Percentiles rank a stretch among this genome's conserved stretches.
These are phyloP conservation scores for Penicillium maclennaniae DNA, from an alignment of 495 filamentous ascomycete genomes.

Conservation along the genomic window DNA sequence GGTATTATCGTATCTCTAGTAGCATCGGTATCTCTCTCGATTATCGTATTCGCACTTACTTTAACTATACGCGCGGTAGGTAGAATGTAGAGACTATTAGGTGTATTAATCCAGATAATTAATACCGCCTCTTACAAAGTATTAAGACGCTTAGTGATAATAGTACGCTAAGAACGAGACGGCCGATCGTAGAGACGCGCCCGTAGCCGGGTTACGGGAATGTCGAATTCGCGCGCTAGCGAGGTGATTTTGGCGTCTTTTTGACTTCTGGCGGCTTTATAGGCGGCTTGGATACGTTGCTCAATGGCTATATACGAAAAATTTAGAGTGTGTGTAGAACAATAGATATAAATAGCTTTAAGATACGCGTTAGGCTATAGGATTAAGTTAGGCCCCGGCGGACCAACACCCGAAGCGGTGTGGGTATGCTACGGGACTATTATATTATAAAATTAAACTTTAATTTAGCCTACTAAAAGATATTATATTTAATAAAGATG, in stretches of 20 bases:
- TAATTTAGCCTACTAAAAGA: too few species aligned
- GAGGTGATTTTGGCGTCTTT: background rate
- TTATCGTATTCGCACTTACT: too few species aligned
- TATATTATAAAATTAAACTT: too few species aligned
- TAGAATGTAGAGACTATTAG: background rate
- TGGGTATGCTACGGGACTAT: too few species aligned
- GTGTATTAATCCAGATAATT: background rate
- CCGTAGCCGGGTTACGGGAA: background rate
- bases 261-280: background rate
- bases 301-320: background rate
- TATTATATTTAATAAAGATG: too few species aligned
- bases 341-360: too few species aligned
- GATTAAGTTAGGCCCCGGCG: too few species aligned
- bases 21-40: background rate
- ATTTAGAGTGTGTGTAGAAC: background rate
- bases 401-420: too few species aligned
- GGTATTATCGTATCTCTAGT: background rate
- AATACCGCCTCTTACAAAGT: background rate
- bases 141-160: background rate
- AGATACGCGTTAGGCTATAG: too few species aligned
- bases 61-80: too few species aligned
- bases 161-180: background rate
- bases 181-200: background rate
- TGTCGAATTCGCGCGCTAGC: background rate
- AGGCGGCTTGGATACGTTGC: background rate